Percentiles rank a stretch among this genome's conserved stretches.
Conservation (phyloP, 176 grass and related monocot genomes). For the Alloteropsis semialata region DNA sequence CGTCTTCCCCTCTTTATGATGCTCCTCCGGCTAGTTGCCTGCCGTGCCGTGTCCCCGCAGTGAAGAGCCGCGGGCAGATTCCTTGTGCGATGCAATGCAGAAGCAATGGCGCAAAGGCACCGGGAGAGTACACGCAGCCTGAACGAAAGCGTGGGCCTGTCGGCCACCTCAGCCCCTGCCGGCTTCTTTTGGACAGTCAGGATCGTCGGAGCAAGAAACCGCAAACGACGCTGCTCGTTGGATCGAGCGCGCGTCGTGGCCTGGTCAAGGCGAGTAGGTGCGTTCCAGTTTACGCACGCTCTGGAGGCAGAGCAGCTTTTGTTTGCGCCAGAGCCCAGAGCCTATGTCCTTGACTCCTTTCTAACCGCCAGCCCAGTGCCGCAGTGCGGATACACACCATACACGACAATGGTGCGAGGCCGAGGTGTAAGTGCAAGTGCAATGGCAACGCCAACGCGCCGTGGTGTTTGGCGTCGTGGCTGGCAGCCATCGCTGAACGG, state of each 20-base stretch:
- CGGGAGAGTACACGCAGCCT: neutral
- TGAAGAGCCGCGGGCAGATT: neutral
- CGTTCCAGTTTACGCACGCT: too few relatives aligned
- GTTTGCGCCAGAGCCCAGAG: neutral
- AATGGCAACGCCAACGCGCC: too few relatives aligned
- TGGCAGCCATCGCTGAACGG: neutral
- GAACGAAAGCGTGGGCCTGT: neutral
- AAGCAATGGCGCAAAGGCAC: neutral
- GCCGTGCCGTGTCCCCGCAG: neutral
- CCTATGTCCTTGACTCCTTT: too few relatives aligned
- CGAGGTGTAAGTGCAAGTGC: too few relatives aligned
- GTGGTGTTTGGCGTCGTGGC: too few relatives aligned
- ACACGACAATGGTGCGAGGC: neutral
- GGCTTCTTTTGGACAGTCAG: neutral
- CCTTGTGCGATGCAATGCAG: neutral
- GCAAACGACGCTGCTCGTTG: neutral
- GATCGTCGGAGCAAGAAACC: neutral
- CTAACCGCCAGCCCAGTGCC: neutral
- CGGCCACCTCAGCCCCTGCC: neutral
- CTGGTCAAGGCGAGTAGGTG: neutral
- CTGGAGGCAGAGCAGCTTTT: neutral
- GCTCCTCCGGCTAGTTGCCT: neutral
- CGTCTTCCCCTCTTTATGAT: neutral
- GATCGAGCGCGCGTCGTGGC: neutral
- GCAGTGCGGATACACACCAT: neutral